Conservation (phyloP, 768 basidiomycete genomes). For the Imleria badia region DNA sequence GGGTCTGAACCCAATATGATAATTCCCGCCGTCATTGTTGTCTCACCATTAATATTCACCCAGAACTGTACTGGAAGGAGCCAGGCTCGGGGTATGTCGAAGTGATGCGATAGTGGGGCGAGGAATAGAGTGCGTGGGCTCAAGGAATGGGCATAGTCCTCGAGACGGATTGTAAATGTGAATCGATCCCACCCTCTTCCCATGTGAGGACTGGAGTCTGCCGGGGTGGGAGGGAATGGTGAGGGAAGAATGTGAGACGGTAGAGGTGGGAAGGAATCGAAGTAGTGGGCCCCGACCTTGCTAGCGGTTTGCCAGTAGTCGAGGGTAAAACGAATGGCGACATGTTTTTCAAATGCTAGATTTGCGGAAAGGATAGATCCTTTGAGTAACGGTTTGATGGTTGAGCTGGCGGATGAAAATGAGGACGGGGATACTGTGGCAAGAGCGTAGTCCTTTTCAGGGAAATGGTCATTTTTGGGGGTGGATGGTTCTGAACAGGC, state of each 20-base stretch:
- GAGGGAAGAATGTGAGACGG: constrained; percentile 28
- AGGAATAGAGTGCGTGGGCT: constrained; percentile 58
- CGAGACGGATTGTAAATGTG: constrained; percentile 65
- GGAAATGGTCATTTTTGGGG: constrained; percentile 87
- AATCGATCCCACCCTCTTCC: constrained; percentile 50
- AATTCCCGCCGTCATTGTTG: too few species aligned
- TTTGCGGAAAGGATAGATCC: constrained; percentile 85
- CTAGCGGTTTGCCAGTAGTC: constrained; percentile 94
- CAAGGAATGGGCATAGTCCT: constrained; percentile 60
- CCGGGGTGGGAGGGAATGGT: neutral
- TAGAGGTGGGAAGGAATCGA: constrained; percentile 39
- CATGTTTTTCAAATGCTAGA: constrained; percentile 80
- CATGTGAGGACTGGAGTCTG: neutral
- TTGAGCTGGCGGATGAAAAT: neutral
- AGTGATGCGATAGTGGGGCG: constrained; percentile 46
- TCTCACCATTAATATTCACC: constrained; percentile 94
- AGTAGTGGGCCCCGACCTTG: constrained; percentile 66
- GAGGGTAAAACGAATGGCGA: constrained; percentile 80
- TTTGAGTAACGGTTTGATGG: constrained; percentile 46
- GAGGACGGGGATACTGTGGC: constrained; percentile 44
- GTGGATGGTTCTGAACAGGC: constrained; percentile 63
- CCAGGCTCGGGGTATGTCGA: constrained; percentile 20
- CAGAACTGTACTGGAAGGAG: constrained; percentile 32
- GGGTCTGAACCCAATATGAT: too few species aligned
- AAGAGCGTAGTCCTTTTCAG: constrained; percentile 58